These are phyloP conservation scores for Brettanomyces naardenensis DNA, from an alignment of 805 yeast genomes.

Conservation along the genomic window DNA sequence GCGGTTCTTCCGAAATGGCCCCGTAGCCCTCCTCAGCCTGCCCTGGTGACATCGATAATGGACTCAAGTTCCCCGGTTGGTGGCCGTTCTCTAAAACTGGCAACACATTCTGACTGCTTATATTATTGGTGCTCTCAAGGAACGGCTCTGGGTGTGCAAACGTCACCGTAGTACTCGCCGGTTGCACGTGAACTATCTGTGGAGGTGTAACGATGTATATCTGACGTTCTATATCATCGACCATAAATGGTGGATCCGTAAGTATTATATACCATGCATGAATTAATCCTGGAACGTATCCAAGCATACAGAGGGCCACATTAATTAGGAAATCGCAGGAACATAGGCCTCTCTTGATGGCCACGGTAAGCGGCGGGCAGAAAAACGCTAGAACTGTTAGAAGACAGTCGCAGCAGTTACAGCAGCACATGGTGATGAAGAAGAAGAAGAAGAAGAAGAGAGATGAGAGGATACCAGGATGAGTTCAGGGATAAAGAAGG, in stretches of 20 bases:
- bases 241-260: slow-evolving; percentile 32
- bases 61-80: slow-evolving; percentile 3
- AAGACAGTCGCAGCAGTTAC: slow-evolving; percentile 48
- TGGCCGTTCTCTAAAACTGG: too few species aligned
- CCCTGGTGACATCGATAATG: not conserved
- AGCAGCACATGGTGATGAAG: slow-evolving; percentile 17
- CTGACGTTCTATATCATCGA: slow-evolving; percentile 23
- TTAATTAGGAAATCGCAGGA: slow-evolving; percentile 66
- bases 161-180: slow-evolving; percentile 17
- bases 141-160: slow-evolving; percentile 29
- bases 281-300: slow-evolving; percentile 63
- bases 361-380: slow-evolving; percentile 75
- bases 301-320: slow-evolving; percentile 50
- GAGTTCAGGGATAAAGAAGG: not conserved
- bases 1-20: slow-evolving; percentile 25
- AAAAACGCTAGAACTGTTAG: slow-evolving; percentile 62
- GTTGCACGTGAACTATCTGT: slow-evolving; percentile 17
- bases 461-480: too few species aligned
- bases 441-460: too few species aligned
- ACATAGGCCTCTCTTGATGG: slow-evolving; percentile 63
- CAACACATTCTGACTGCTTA: slow-evolving; percentile 1
- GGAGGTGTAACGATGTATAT: slow-evolving; percentile 20
- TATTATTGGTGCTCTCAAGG: slow-evolving; percentile 9
- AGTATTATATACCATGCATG: slow-evolving; percentile 64
- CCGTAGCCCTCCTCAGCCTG: too few species aligned